Base-by-base conservation (phyloP, 2,329 filamentous ascomycete genomes). In the Tolypocladium guangdongense region DNA sequence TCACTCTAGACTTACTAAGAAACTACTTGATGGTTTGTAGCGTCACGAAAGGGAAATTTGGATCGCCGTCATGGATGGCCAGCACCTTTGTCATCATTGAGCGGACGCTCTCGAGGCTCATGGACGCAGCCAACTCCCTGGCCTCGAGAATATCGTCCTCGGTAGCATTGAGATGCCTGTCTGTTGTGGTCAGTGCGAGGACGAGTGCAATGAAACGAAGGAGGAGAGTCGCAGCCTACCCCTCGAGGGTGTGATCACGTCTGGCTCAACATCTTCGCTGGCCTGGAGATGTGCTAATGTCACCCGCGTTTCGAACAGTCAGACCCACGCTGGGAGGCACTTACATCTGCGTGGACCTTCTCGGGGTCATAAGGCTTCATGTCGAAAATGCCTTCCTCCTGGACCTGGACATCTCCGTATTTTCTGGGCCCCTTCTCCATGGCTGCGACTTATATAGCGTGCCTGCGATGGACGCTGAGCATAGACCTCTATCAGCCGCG, bases 81-180 rank as follows among this genome's bases (percentile, higher is more conserved):
- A 68, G 54, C 6, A 71, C 67, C 38, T 62, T 61, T 20, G 61
- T 57, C 66, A 71, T 68, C 62, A 67, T 70, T 48, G 1, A 18
- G 3, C 61, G 62, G 30, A 66, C 66, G 41, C 67, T 63, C 32
- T 68, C 67, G n/a, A 70, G 63, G 35, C 62, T 66, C 52, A 69
- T 63, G 41, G 52, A 66, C 24, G 59, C 62, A 2, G 71, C 71
- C 37, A 67, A 54, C 36, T 68, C 69, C 57, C 64, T 73, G 30
- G 72, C 73, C 56, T 75, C 70, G n/a, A 71, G 63, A 20, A 74
- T 60, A 57, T 75, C 72, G 55, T 72, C 66, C 47, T 72, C 71
- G 5, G 72, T 73, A 22, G 70, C 70, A 49, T 68, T 66, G 43
- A 74, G 62, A 8, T 62, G 52, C 24, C 54, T 56, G 7, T 20